A percentile compares a stretch with the other conserved stretches of the same genome.
Conservation (phyloP, 208 protist species). For the Porcisia deanei region DNA sequence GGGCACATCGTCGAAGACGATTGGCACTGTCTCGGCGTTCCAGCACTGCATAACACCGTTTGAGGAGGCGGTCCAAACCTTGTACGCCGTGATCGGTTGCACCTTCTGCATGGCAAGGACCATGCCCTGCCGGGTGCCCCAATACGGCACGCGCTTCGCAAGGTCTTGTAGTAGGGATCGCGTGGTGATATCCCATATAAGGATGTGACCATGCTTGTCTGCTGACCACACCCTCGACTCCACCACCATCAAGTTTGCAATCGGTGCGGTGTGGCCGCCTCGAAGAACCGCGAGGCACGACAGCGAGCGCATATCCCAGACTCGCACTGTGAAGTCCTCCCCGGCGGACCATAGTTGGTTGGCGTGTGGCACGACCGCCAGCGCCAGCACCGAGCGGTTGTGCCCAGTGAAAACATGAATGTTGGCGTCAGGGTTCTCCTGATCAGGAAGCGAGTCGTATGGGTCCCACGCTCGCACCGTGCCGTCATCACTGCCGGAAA, state of each 20-base stretch:
- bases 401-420: slow-evolving; percentile 69
- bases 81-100: slow-evolving; percentile 57
- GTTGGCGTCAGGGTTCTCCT: slow-evolving; percentile 25
- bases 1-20: slow-evolving; percentile 48
- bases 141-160: slow-evolving; percentile 37
- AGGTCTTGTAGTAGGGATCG: slow-evolving; percentile 68
- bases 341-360: slow-evolving; percentile 85
- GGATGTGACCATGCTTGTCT: slow-evolving; percentile 78
- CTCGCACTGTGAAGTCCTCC: slow-evolving; percentile 79
- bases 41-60: slow-evolving; percentile 81
- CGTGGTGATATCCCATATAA: slow-evolving; percentile 85
- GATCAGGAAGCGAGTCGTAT: slow-evolving; percentile 28
- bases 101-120: slow-evolving; percentile 65
- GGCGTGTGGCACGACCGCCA: slow-evolving; percentile 50
- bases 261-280: slow-evolving; percentile 60
- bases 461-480: slow-evolving; percentile 83
- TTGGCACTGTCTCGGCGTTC: slow-evolving; percentile 79
- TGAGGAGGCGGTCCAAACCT: slow-evolving; percentile 71
- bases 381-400: slow-evolving; percentile 42
- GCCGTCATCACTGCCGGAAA: slow-evolving; percentile 83
- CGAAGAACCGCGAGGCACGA: slow-evolving; percentile 47
- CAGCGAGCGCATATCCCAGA: slow-evolving; percentile 77
- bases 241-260: slow-evolving; percentile 54
- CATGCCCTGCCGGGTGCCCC: slow-evolving; percentile 33
- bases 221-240: slow-evolving; percentile 82